Percentiles rank a stretch among this genome's conserved stretches.
phyloP scores from a whole-genome alignment of 768 basidiomycete species.

The Leccinellum albellum region DNA sequence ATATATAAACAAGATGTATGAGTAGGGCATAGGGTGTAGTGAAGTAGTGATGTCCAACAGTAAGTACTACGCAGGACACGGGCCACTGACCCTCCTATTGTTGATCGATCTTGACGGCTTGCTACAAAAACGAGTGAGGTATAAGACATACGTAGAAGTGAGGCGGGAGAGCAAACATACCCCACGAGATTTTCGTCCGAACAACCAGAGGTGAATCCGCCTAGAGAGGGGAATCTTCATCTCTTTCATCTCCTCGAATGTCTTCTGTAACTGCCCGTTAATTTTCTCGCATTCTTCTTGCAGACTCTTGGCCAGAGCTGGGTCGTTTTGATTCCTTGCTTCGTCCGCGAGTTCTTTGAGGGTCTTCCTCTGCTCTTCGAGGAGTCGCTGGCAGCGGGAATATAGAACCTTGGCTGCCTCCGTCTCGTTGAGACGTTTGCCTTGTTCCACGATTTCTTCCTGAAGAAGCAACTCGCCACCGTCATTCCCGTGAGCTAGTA shows the following conservation, averaged over 20 bases:
- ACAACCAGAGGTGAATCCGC: no score
- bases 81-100: no score
- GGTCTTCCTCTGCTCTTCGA: constrained; percentile 12
- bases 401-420: constrained; percentile 19
- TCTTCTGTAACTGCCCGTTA: constrained; percentile 8
- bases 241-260: constrained; percentile 19
- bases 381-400: constrained; percentile 16
- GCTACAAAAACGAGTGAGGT: neutral
- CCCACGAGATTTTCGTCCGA: constrained; percentile 1
- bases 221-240: constrained; percentile 17
- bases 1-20: no score
- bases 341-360: constrained; percentile 17
- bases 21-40: no score
- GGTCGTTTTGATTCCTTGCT: constrained; percentile 12
- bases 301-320: constrained; percentile 6
- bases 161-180: constrained; percentile 1
- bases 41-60: no score
- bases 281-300: constrained; percentile 11
- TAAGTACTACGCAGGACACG: no score
- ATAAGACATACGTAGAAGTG: neutral
- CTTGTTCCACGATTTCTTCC: constrained; percentile 15
- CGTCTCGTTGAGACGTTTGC: constrained; percentile 19
- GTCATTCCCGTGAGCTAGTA: neutral
- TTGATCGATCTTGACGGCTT: neutral
- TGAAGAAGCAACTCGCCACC: constrained; percentile 12